phyloP scores from a whole-genome alignment of 2,329 filamentous ascomycete species.

The Pseudogymnoascus sp. region DNA sequence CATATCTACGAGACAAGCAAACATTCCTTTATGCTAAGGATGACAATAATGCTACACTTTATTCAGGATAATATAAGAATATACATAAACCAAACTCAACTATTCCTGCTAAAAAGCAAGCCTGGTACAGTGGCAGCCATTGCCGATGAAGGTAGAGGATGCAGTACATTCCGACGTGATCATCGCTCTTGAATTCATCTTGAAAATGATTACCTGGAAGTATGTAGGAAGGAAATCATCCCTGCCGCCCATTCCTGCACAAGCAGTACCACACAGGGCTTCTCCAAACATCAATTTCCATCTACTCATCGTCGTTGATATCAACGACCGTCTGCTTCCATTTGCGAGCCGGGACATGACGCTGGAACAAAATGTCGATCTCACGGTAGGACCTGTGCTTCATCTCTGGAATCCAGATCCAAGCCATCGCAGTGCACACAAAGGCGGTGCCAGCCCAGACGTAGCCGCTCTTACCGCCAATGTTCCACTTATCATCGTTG shows the following conservation, averaged over 20 bases:
- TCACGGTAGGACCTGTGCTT: conserved; percentile 45
- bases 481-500: conserved; percentile 37
- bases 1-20: no score
- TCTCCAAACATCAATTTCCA: conserved; percentile 18
- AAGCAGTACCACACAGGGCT: conserved; percentile 16
- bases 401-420: conserved; percentile 50
- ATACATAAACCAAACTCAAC: no score
- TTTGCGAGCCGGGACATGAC: conserved; percentile 28
- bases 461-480: conserved; percentile 50
- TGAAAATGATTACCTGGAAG: conserved; percentile 6
- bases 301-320: conserved; percentile 54
- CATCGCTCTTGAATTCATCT: no score
- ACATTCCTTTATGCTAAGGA: no score
- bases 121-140: no score
- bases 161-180: no score
- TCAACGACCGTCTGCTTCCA: conserved; percentile 47
- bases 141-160: no score
- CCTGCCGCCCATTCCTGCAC: conserved; percentile 14
- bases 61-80: no score
- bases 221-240: conserved; percentile 15
- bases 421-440: conserved; percentile 40
- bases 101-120: no score
- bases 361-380: conserved; percentile 41
- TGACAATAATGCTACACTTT: no score
- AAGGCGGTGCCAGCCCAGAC: conserved; percentile 51